These are phyloP conservation scores for Aspergillus ochraceus DNA, from an alignment of 2,329 filamentous ascomycete genomes.

Conservation along the genomic window DNA sequence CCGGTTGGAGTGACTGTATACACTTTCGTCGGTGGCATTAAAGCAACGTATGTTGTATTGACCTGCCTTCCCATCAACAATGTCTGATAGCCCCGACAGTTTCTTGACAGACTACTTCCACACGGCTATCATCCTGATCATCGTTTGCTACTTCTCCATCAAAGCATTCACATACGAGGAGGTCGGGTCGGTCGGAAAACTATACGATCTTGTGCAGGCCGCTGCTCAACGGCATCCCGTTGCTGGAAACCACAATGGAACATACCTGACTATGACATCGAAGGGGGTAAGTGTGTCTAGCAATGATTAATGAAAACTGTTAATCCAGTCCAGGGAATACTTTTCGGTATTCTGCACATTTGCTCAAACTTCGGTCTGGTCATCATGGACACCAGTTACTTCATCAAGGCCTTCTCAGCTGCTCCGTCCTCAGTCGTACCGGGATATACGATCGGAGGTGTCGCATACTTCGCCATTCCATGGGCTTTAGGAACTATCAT, in stretches of 20 bases:
- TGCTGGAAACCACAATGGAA: conserved; percentile 54
- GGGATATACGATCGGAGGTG: conserved; percentile 53
- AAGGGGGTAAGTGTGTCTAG: conserved; percentile 44
- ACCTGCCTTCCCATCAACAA: too few relatives aligned
- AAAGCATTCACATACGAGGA: conserved; percentile 48
- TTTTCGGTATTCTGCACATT: conserved; percentile 53
- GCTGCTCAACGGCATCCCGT: conserved; percentile 49
- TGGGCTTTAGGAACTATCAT: conserved; percentile 56
- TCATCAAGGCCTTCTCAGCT: conserved; percentile 54
- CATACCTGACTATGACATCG: conserved; percentile 58
- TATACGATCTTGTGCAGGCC: conserved; percentile 53
- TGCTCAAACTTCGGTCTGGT: conserved; percentile 55
- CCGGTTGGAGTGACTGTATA: conserved; percentile 42
- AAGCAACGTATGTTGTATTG: conserved; percentile 32
- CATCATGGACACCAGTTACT: conserved; percentile 57
- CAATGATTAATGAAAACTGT: not conserved
- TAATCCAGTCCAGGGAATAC: conserved; percentile 40
- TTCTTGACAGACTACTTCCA: conserved; percentile 56
- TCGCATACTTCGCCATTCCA: conserved; percentile 56
- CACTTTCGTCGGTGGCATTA: conserved; percentile 43
- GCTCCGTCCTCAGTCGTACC: conserved; percentile 50
- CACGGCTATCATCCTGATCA: conserved; percentile 55
- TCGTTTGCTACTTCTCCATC: conserved; percentile 52
- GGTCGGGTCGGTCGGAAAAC: conserved; percentile 48
- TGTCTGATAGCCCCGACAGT: conserved; percentile 18